These are phyloP conservation scores for Puccinia horiana DNA, from an alignment of 1,284 basidiomycete genomes.

Conservation along the genomic window DNA sequence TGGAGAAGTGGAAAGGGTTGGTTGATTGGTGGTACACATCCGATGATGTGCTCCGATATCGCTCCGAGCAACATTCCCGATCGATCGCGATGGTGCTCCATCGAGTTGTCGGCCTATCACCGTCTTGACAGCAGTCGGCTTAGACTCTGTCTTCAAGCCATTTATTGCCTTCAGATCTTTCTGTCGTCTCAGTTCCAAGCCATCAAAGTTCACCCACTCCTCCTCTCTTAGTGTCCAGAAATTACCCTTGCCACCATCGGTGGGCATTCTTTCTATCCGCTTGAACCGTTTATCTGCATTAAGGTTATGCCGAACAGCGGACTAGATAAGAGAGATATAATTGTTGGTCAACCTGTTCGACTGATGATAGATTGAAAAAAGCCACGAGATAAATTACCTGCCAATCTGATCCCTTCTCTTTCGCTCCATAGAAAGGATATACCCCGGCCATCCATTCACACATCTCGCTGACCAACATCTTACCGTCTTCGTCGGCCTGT, in stretches of 20 bases:
- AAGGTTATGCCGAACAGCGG: conserved; percentile 43
- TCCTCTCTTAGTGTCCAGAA: conserved; percentile 41
- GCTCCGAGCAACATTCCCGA: not conserved
- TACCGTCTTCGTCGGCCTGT: conserved; percentile 45
- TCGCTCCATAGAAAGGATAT: conserved; percentile 40
- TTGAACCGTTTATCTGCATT: conserved; percentile 48
- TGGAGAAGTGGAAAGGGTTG: not conserved
- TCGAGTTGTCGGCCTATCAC: not conserved
- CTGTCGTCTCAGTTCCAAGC: conserved; percentile 24
- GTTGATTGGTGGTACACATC: not conserved
- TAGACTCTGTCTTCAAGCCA: not conserved
- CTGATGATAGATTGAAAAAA: not conserved
- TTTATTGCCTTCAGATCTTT: conserved; percentile 1
- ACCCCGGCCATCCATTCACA: conserved; percentile 49
- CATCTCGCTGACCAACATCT: conserved; percentile 45
- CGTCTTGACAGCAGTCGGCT: not conserved
- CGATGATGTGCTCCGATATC: conserved; percentile 18
- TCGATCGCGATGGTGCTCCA: not conserved
- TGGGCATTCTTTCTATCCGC: conserved; percentile 31
- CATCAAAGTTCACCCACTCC: conserved; percentile 42
- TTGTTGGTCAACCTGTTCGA: not conserved
- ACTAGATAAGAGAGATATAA: not conserved
- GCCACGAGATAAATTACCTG: conserved; percentile 18
- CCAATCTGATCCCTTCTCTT: conserved; percentile 46
- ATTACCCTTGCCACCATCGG: conserved; percentile 44